Evolutionary conservation across 192 early-diverging fungal genomes (phyloP), one percentile per base, ranked within the genome.

Genomic region (Chytriomyces sp.): DNA sequence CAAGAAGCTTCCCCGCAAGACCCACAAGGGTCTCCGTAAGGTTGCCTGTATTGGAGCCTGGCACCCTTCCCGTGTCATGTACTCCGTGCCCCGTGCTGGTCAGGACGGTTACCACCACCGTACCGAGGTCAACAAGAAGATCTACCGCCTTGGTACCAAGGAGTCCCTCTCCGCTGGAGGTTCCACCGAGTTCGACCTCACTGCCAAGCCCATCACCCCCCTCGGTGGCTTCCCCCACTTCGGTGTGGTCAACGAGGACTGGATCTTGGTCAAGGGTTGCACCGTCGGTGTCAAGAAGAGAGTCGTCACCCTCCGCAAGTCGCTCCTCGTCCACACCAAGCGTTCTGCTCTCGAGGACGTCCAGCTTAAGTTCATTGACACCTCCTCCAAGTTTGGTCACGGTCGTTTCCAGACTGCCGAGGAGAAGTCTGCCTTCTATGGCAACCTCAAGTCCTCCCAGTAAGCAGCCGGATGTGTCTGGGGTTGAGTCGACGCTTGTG

Each of bases 51-150:
- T 99, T 71, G 98, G 97, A 84, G 93, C 94, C 54, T 99, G 94
- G 94, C 94, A 98, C 89, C 93, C 94, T 77, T 89, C 90, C 73
- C 76, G 81, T 68, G 96, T 98, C 82, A 96, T 95, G 94, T 98
- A 90, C 93, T 94, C 98, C 65, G 96, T 99, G 74, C 92, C 98
- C 68, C 96, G 98, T 83, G 93, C 98, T 77, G 98, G 98, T 95
- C 98, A 99, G 90, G 86, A 94, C 86, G 98, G 98, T 89, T 98
- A 95, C 91, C 98, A 99, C 88, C 98, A 98, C 90, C 96, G 98
- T 92, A 98, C 96, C 73, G 98, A 99, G 87, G 81, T 96, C 73
- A 99, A 99, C 93, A 98, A 98, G 93, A 99, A 99, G 92, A 96
- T 99, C 89, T 99, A 98, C 92, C 93, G 96, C 78, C 91, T 99